Base-by-base conservation (phyloP, 495 filamentous ascomycete species). In the Podospora australis region DNA sequence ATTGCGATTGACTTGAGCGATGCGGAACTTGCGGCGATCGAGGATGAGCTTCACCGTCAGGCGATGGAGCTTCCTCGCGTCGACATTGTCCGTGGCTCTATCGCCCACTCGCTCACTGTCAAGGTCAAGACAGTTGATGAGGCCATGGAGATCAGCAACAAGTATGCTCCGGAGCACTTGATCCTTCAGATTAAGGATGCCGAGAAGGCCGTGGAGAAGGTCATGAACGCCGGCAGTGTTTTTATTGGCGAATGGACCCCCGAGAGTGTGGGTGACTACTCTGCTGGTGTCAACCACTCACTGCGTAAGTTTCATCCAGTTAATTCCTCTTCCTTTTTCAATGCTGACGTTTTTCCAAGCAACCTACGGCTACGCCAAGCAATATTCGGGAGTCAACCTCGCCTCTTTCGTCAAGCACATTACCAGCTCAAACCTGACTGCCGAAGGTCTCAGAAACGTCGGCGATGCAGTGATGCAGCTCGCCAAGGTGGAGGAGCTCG, bases 351-450 rank as follows among this genome's bases (percentile, higher is more conserved):
- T 21, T 30, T 24, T 11, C n/a, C 17, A 49, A 96, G 90, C 92
- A 52, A 98, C 92, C 16, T 97, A 96, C 60, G 92, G 92, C 29
- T 98, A 94, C 55, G 92, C 92, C 38, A 94, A 90, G 67, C 92
- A 98, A 60, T 98, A 98, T 69, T 96, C 90, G 3, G 92, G 92
- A 32, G 92, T 98, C 52, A 98, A 95, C 64, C 80, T 98, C 1
- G 89, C 79, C 4, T 95, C 89, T 0, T 98, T 95, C 70, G 74
- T 95, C 53, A 98, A 98, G 72, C 88, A 96, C 69, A 91, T 98
- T 60, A 98, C 92, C 7, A 88, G 84, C 67, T 87, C 88, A 0
- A 84, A 94, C 65, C 74, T 98, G 52, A 94, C 90, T 0, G 79
- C 81, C 17, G 79, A 96, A 48, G 92, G 92, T 1, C 68, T 98